These are phyloP conservation scores for Schwanniomyces etchellsii DNA, from an alignment of 1,139 yeast genomes.

Conservation along the genomic window DNA sequence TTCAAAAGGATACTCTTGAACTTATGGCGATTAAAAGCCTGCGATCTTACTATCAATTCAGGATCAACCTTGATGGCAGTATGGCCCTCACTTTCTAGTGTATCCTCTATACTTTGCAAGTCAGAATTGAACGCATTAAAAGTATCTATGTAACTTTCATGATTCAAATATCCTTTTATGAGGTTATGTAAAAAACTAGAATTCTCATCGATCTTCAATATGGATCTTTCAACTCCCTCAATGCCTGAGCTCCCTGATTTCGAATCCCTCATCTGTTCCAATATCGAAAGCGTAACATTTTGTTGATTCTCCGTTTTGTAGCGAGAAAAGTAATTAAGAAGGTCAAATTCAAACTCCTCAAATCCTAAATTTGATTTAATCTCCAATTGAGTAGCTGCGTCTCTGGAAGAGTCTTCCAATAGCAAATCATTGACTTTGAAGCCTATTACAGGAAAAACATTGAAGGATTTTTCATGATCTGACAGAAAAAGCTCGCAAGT, in stretches of 20 bases:
- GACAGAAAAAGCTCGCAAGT: slow-evolving; percentile 21
- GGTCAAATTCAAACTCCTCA: slow-evolving; percentile 63
- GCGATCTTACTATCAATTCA: slow-evolving; percentile 19
- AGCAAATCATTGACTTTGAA: slow-evolving; percentile 27
- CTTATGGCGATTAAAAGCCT: slow-evolving; percentile 45
- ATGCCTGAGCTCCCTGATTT: slow-evolving; percentile 8
- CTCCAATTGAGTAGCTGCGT: slow-evolving; percentile 11
- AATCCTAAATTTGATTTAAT: slow-evolving; percentile 72
- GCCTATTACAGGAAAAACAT: slow-evolving; percentile 37
- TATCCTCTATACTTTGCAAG: slow-evolving; percentile 30
- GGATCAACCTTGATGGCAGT: slow-evolving; percentile 7
- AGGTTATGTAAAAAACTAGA: slow-evolving; percentile 43
- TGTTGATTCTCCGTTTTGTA: slow-evolving; percentile 26
- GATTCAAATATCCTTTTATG: slow-evolving; percentile 64
- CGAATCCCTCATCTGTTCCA: slow-evolving; percentile 13
- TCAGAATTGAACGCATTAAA: slow-evolving; percentile 51
- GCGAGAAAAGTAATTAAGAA: slow-evolving; percentile 54
- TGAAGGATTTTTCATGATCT: slow-evolving; percentile 10
- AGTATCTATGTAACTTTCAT: slow-evolving; percentile 68
- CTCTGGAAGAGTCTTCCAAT: not conserved
- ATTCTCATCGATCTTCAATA: slow-evolving; percentile 23
- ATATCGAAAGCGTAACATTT: slow-evolving; percentile 13
- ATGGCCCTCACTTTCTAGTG: slow-evolving; percentile 5
- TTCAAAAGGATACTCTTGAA: slow-evolving; percentile 40
- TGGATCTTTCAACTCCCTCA: slow-evolving; percentile 14